Evolutionary conservation across 208 protist species (phyloP), one percentile per base, ranked within the genome.

Genomic region (Acanthamoeba rhysodes): DNA sequence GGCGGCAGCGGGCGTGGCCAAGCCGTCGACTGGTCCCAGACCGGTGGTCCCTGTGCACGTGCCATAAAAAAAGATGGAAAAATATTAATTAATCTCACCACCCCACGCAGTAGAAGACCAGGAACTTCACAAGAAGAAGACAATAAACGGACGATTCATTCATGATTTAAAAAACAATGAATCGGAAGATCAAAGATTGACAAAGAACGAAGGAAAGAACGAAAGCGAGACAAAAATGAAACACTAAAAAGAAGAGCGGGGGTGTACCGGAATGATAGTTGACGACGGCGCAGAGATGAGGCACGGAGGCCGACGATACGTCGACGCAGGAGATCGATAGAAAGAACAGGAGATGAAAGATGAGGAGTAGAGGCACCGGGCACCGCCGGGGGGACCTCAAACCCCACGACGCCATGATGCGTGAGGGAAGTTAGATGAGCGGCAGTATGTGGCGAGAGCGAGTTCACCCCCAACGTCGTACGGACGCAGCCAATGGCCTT

Each of bases 231-330:
- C 32, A 4, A 70, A 29, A 78, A 78, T 20, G 70, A 48, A 48
- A 78, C 70, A 10, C 27, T 20, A 22, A 45, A 24, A 48, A 6
- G 41, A 45, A 45, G 10, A 10, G 34, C 12, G n/a, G 22, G 9
- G 18, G 37, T 7, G 12, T 82, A 82, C 72, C 37, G 22, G 72
- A 41, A 24, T 82, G 72, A 50, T 53, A 82, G 72, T 82, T 82
- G 12, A 82, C 72, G 12, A 82, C 72, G 37, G 72, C 72, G 24
- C 72, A 82, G 34, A 82, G 72, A 50, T 24, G 59, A 66, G 59
- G 24, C 59, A 66, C 59, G 1, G 16, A n/a, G 59, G 59, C 59
- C 59, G 59, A 66, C 59, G 59, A 66, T 66, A 66, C 59, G 59
- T 66, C 59, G 59, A 66, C 59, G 24, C 16, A n/a, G 24, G 7